phyloP scores from a whole-genome alignment of 2,329 filamentous ascomycete genomes.

The Arthrobotrys sphaeroides region DNA sequence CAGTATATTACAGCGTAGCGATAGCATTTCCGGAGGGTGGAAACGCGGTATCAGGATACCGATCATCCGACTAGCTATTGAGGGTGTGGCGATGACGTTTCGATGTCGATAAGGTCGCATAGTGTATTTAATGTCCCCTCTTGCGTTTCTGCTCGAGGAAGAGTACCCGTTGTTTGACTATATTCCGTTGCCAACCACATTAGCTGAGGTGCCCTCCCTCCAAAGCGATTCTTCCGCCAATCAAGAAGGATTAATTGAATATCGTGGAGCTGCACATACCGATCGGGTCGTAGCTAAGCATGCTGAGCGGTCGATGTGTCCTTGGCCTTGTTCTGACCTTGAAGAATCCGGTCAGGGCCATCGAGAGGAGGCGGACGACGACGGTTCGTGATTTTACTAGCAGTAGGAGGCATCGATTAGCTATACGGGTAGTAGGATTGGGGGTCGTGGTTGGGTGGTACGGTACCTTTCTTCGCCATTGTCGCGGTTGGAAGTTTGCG shows the following conservation, averaged over 20 bases:
- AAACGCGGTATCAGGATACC: background rate
- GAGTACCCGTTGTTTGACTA: constrained; percentile 92
- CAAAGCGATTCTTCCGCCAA: too few relatives aligned
- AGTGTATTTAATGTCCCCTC: constrained; percentile 21
- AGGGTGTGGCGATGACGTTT: background rate
- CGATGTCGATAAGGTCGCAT: background rate
- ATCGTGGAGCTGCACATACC: constrained; percentile 67
- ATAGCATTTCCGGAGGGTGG: background rate
- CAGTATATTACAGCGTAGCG: constrained; percentile 6
- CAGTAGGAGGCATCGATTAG: constrained; percentile 2
- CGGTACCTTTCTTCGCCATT: constrained; percentile 54
- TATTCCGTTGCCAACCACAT: background rate
- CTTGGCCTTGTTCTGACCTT: constrained; percentile 88
- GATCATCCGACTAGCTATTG: background rate
- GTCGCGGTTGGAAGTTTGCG: constrained; percentile 30
- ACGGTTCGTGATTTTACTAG: constrained; percentile 90
- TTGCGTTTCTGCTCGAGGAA: constrained; percentile 91
- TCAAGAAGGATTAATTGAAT: background rate
- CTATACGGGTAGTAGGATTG: background rate
- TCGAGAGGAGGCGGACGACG: constrained; percentile 91
- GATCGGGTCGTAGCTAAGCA: constrained; percentile 99
- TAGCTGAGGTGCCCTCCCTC: background rate
- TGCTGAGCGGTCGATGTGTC: constrained; percentile 82
- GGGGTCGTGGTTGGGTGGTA: background rate
- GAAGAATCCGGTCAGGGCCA: constrained; percentile 99